Evolutionary conservation across 169 alveolate species (phyloP).

Genomic region (Eimeria sp.): DNA sequence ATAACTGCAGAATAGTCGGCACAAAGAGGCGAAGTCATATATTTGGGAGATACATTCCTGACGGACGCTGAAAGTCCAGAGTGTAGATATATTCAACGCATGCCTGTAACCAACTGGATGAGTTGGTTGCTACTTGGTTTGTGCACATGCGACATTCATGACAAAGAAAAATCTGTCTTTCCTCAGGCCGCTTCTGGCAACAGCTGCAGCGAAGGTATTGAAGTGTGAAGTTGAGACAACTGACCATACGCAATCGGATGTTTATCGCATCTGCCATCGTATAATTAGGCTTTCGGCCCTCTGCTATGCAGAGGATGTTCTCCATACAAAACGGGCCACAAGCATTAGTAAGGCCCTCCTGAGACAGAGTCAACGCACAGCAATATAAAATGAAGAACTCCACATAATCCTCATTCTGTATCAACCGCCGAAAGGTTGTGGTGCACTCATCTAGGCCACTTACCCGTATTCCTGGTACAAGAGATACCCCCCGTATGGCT

Average conservation of each 20-base stretch:
- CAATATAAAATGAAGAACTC: neutral
- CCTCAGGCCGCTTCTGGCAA: neutral
- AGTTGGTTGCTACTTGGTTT: too few species aligned
- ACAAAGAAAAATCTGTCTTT: neutral
- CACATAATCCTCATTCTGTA: neutral
- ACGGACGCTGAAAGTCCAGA: neutral
- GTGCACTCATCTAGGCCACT: neutral
- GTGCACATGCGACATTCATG: too few species aligned
- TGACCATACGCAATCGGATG: conserved; percentile 9
- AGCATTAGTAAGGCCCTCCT: neutral
- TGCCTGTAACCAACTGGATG: too few species aligned
- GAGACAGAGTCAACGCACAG: neutral
- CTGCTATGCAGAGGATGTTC: conserved; percentile 54
- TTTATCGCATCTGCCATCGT: neutral
- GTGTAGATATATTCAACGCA: neutral
- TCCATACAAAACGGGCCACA: conserved; percentile 39
- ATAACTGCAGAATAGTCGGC: neutral
- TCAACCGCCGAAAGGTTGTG: neutral
- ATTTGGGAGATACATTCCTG: too few species aligned
- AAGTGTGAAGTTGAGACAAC: neutral
- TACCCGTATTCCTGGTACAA: neutral
- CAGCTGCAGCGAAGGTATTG: neutral
- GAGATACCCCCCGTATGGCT: neutral
- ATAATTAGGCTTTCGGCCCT: conserved; percentile 13
- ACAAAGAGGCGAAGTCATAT: neutral